phyloP scores from a whole-genome alignment of 371 early-diverging fungal genomes.

The Rhizopus stolonifer region DNA sequence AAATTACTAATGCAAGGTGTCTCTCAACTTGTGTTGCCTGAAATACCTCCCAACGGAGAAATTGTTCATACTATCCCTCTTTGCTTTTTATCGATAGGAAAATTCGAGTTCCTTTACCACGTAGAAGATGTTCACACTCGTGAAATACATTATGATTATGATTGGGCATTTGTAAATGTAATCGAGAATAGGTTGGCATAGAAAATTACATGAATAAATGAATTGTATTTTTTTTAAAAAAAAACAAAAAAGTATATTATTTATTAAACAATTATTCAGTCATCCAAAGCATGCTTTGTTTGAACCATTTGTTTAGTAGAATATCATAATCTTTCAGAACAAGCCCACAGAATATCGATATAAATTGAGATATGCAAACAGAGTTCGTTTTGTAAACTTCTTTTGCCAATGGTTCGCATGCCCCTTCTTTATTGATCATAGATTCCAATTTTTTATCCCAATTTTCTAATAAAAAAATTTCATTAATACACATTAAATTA shows the following conservation, averaged over 20 bases:
- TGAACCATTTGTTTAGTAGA: conserved; percentile 41
- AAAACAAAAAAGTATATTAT: too few relatives aligned
- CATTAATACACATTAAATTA: background rate
- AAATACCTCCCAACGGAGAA: conserved; percentile 38
- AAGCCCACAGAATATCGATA: conserved; percentile 32
- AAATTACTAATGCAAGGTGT: conserved; percentile 64
- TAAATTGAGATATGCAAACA: conserved; percentile 20
- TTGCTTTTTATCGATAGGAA: conserved; percentile 64
- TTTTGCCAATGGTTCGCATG: background rate
- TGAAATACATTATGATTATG: conserved; percentile 60
- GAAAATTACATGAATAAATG: background rate
- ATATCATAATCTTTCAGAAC: conserved; percentile 39
- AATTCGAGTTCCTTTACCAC: conserved; percentile 65
- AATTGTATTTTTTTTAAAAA: background rate
- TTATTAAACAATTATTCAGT: conserved; percentile 19
- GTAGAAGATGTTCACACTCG: conserved; percentile 66
- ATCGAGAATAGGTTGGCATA: background rate
- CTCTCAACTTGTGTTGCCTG: conserved; percentile 57
- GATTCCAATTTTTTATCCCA: conserved; percentile 14
- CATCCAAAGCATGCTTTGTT: conserved; percentile 31
- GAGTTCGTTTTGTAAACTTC: background rate
- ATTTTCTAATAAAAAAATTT: conserved; percentile 18
- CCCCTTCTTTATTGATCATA: background rate
- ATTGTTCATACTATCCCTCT: conserved; percentile 40
- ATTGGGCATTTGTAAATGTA: conserved; percentile 46